These are phyloP conservation scores for Fusarium longipes DNA, from an alignment of 2,329 filamentous ascomycete genomes.

Conservation along the genomic window DNA sequence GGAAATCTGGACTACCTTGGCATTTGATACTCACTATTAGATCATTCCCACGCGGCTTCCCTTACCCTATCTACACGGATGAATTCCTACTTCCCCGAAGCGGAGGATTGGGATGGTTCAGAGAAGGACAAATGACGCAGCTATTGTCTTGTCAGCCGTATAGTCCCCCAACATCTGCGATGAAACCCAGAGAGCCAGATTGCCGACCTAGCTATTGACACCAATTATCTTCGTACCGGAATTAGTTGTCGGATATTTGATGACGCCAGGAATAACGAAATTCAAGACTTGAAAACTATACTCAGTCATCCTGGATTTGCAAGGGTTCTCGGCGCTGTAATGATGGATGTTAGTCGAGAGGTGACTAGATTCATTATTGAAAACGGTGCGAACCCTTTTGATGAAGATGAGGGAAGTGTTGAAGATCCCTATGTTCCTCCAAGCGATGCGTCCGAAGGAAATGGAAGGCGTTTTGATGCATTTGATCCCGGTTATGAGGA, in stretches of 20 bases:
- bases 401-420: no score
- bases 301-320: constrained; percentile 16
- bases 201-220: constrained; percentile 52
- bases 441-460: no score
- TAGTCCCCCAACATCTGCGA: constrained; percentile 40
- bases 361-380: no score
- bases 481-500: no score
- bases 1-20: constrained; percentile 49
- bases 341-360: no score
- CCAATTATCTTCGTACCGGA: constrained; percentile 46
- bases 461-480: no score
- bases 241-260: constrained; percentile 41
- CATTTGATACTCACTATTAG: constrained; percentile 50
- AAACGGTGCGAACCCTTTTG: no score
- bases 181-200: constrained; percentile 30
- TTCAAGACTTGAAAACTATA: constrained; percentile 3
- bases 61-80: constrained; percentile 48
- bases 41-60: constrained; percentile 47
- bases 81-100: not conserved
- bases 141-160: constrained; percentile 45
- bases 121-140: constrained; percentile 45
- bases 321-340: no score
- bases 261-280: not conserved
- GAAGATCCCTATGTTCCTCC: no score
- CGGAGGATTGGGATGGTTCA: not conserved